Base-by-base conservation (phyloP, 2,329 filamentous ascomycete genomes). In the Rhexocercosporidium sp. region DNA sequence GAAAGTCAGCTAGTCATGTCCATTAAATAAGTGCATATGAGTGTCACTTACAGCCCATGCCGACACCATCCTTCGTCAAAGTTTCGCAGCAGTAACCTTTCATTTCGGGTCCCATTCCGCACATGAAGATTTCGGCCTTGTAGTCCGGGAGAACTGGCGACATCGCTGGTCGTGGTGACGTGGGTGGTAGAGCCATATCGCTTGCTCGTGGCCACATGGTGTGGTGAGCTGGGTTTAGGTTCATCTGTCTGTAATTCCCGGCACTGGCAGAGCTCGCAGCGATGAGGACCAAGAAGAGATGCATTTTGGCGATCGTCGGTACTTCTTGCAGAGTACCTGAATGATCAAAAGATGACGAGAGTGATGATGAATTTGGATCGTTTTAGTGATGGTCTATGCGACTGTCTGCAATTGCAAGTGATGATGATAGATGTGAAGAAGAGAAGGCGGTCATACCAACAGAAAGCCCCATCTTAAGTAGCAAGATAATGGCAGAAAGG, bases 71-170 rank as follows among this genome's bases (percentile, higher is more conserved):
- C 12, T 57, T 57, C 20, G 54, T 25, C 54, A 57, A 12, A 14
- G 20, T 57, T 34, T 57, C 18, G 34, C 54, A 57, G 54, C 54
- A 57, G 31, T 57, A 57, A 9, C 54, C 54, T 8, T 25, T 39
- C 54, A 39, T 57, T 12, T 41, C 54, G 16, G n/a, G n/a, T 57
- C 34, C 54, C 31, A 57, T 37, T 22, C 20, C 20, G 20, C 54
- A 57, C 54, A 20, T n/a, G 20, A 57, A 57, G 34, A 57, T 25
- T 34, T 57, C 54, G 22, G 54, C 54, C 54, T 57, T 57, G 54
- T 57, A 57, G 11, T 41, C 54, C 25, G 54, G 54, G 12, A 57
- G 20, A 20, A 57, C n/a, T 12, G 54, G 31, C 18, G 54, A 12
- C 11, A 57, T 25, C 3, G n/a, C 7, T 41, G 34, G 34, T 39